These are phyloP conservation scores for Thamnidium elegans DNA, from an alignment of 192 early-diverging fungal species.

Conservation along the genomic window DNA sequence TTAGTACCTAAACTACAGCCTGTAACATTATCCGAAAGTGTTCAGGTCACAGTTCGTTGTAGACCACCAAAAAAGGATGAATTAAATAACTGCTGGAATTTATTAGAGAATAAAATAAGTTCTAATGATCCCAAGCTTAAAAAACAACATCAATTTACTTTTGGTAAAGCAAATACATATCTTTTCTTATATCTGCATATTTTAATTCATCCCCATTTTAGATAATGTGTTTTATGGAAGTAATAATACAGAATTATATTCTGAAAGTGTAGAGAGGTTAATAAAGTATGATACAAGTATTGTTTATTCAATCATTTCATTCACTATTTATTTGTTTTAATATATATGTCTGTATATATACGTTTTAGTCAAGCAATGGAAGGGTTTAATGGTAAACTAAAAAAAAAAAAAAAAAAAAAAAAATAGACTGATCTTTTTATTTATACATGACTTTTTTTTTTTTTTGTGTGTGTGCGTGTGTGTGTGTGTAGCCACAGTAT, in stretches of 20 bases:
- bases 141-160: conserved; percentile 28
- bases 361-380: conserved; percentile 61
- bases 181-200: not conserved
- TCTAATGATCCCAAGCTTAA: conserved; percentile 28
- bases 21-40: conserved; percentile 32
- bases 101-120: conserved; percentile 31
- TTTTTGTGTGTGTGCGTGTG: not conserved
- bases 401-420: not conserved
- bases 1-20: too few relatives aligned
- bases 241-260: conserved; percentile 55
- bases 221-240: conserved; percentile 53
- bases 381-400: conserved; percentile 86
- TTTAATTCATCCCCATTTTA: conserved; percentile 12
- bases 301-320: not conserved
- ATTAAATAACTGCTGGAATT: conserved; percentile 41
- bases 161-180: conserved; percentile 7
- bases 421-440: not conserved
- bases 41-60: conserved; percentile 73
- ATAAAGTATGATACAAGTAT: conserved; percentile 27
- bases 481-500: conserved; percentile 76
- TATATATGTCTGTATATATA: too few relatives aligned
- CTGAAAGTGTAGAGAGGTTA: conserved; percentile 27
- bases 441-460: not conserved
- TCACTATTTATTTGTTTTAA: not conserved
- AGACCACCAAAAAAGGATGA: conserved; percentile 67